Evolutionary conservation across 1,284 basidiomycete genomes (phyloP).

Genomic region (Cryptococcus amylolentus): DNA sequence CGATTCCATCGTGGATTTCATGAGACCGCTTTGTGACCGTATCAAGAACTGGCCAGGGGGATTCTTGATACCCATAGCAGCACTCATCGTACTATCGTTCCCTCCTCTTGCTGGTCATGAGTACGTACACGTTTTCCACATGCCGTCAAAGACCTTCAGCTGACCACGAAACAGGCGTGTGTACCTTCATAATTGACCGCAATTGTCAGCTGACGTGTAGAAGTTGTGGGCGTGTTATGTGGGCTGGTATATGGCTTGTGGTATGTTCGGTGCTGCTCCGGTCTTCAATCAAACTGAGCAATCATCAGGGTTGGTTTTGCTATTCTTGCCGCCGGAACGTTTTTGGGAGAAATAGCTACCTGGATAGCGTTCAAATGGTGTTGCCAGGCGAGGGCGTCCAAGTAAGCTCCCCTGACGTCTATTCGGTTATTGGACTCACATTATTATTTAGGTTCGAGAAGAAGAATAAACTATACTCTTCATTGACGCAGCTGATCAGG

Average conservation of each 20-base stretch:
- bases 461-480: slow-evolving; percentile 42
- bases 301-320: slow-evolving; percentile 28
- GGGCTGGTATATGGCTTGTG: slow-evolving; percentile 44
- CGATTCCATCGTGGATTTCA: slow-evolving; percentile 37
- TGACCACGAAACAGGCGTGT: background rate
- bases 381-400: slow-evolving; percentile 37
- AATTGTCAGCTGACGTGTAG: no score
- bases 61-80: slow-evolving; percentile 39
- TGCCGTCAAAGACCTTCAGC: background rate
- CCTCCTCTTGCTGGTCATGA: slow-evolving; percentile 44
- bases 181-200: no score
- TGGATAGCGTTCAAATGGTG: slow-evolving; percentile 45
- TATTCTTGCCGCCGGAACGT: slow-evolving; percentile 44
- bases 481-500: slow-evolving; percentile 41
- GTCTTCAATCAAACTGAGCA: no score
- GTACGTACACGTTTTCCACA: slow-evolving; percentile 17
- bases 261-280: no score
- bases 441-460: slow-evolving; percentile 32
- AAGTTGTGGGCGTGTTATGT: slow-evolving; percentile 41
- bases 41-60: slow-evolving; percentile 42
- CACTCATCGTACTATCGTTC: slow-evolving; percentile 26
- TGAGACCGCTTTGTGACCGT: slow-evolving; percentile 27
- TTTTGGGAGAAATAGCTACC: slow-evolving; percentile 42
- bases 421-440: background rate
- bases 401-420: slow-evolving; percentile 21